Evolutionary conservation across 352 stramenopile genomes (phyloP).

Genomic region (Thraustochytrium sp.): DNA sequence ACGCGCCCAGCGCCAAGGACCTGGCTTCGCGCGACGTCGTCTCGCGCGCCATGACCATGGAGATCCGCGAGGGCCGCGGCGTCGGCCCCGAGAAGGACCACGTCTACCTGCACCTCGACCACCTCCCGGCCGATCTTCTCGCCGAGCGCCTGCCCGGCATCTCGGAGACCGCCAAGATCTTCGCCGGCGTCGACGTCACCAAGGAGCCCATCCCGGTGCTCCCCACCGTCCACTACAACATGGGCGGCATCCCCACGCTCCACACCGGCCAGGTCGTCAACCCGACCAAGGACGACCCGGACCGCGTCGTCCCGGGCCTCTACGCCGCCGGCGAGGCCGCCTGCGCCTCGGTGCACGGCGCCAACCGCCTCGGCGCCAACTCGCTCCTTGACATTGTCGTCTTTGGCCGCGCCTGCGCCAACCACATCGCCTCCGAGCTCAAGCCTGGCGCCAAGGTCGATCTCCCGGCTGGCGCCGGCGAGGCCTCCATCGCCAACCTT

Average conservation of each 20-base stretch:
- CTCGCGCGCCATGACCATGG: conserved; percentile 91
- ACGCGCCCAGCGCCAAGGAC: conserved; percentile 91
- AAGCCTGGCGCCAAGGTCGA: conserved; percentile 75
- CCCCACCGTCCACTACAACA: conserved; percentile 97
- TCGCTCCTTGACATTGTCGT: conserved; percentile 94
- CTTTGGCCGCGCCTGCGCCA: conserved; percentile 86
- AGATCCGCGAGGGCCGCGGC: conserved; percentile 89
- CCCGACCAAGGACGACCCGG: conserved; percentile 63
- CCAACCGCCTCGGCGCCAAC: conserved; percentile 86
- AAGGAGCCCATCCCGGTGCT: conserved; percentile 95
- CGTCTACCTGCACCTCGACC: conserved; percentile 93
- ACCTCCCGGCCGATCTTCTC: conserved; percentile 84
- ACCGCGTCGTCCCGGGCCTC: conserved; percentile 85
- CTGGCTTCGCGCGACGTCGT: conserved; percentile 90
- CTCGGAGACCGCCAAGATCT: conserved; percentile 90
- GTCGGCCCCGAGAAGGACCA: conserved; percentile 89
- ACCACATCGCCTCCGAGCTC: conserved; percentile 84
- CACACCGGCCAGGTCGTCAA: conserved; percentile 83
- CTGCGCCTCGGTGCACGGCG: conserved; percentile 89
- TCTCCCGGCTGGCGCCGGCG: conserved; percentile 70
- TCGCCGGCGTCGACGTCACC: conserved; percentile 93
- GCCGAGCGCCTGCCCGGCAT: conserved; percentile 89
- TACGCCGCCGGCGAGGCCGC: conserved; percentile 90
- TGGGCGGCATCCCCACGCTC: conserved; percentile 94
- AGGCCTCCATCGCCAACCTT: conserved; percentile 75